phyloP scores from a whole-genome alignment of 495 filamentous ascomycete genomes.

The Annulohypoxylon bovei region DNA sequence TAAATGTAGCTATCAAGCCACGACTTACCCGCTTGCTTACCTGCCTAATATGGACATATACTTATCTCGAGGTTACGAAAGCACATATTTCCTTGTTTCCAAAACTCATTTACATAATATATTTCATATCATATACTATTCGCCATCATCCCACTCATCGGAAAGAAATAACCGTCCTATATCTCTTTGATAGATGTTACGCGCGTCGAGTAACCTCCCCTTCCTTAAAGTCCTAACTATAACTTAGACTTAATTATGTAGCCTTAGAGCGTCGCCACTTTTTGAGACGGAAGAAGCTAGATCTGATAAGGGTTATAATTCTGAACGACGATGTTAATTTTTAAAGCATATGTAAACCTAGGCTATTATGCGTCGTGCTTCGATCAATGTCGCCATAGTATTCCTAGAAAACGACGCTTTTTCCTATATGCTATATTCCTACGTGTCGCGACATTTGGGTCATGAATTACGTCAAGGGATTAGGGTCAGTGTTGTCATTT shows the following conservation, averaged over 20 bases:
- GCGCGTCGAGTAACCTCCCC: neutral
- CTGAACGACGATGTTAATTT: no score
- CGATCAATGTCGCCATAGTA: neutral
- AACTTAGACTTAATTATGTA: no score
- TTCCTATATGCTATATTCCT: no score
- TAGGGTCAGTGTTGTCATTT: no score
- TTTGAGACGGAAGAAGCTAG: no score
- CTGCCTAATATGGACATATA: slow-evolving; percentile 1
- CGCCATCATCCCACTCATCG: neutral
- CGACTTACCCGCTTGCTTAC: neutral
- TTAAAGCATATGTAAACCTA: neutral
- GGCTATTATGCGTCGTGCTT: neutral
- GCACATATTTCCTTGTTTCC: neutral
- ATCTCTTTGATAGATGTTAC: neutral
- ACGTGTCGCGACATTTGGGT: no score
- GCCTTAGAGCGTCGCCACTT: no score
- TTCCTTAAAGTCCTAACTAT: no score
- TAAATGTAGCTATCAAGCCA: neutral
- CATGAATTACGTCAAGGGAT: no score
- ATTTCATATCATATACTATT: neutral
- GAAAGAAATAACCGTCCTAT: neutral
- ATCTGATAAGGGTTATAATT: no score
- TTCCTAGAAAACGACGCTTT: neutral
- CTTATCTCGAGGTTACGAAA: neutral
- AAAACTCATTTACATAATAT: neutral